Conservation (phyloP, 1,139 yeast genomes). For the Yueomyces sp. region DNA sequence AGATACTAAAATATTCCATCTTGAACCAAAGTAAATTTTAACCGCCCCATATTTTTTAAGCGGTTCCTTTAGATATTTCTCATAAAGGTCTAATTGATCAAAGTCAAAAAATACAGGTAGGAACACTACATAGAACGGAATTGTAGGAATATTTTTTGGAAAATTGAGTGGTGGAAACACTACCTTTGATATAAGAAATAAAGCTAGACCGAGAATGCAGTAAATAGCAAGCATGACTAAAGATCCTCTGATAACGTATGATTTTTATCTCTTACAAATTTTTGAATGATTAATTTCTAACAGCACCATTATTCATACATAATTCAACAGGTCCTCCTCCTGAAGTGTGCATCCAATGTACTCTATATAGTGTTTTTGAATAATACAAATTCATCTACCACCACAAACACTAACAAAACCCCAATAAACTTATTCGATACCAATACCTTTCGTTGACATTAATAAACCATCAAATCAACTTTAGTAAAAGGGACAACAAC, state of each 20-base stretch:
- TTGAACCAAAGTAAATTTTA: slow-evolving; percentile 46
- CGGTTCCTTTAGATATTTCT: slow-evolving; percentile 29
- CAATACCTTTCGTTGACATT: no score
- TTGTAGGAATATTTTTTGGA: slow-evolving; percentile 40
- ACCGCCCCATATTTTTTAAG: slow-evolving; percentile 45
- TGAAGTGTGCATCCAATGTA: no score
- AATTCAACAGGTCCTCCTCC: no score
- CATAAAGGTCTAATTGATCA: slow-evolving; percentile 40
- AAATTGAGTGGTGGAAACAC: slow-evolving; percentile 27
- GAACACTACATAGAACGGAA: slow-evolving; percentile 49
- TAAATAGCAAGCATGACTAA: neutral
- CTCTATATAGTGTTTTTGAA: no score
- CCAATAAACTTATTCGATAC: no score
- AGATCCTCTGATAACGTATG: neutral
- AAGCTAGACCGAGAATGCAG: slow-evolving; percentile 1
- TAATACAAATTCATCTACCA: no score
- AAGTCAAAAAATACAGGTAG: slow-evolving; percentile 32
- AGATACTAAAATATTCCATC: slow-evolving; percentile 48
- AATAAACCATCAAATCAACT: no score
- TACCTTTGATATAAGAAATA: slow-evolving; percentile 7
- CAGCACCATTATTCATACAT: no score
- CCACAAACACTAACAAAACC: no score
- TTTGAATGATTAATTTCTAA: no score
- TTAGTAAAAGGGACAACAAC: no score
- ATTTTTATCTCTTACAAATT: neutral